Conservation (phyloP, 1,284 basidiomycete genomes). For the Apiotrichum gamsii region DNA sequence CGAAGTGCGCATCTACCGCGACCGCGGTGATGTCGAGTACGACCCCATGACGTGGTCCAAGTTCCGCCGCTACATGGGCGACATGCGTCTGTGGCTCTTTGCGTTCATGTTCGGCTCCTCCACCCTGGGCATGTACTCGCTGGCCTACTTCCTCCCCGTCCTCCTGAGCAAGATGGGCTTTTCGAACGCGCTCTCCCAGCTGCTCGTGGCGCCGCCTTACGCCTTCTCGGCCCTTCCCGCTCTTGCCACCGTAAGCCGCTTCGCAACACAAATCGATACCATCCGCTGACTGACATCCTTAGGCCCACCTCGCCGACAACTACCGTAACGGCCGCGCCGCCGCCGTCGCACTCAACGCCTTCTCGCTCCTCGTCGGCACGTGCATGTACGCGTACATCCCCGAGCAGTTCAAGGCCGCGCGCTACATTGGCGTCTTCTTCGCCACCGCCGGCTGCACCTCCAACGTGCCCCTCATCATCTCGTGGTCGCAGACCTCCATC, state of each 20-base stretch:
- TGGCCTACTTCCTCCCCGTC: slow-evolving; percentile 47
- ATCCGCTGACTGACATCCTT: too few relatives aligned
- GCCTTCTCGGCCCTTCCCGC: slow-evolving; percentile 40
- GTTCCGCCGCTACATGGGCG: slow-evolving; percentile 36
- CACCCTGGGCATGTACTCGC: slow-evolving; percentile 13
- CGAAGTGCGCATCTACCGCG: slow-evolving; percentile 11
- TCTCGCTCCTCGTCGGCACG: slow-evolving; percentile 10
- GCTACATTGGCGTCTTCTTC: slow-evolving; percentile 21
- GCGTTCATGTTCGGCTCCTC: slow-evolving; percentile 44
- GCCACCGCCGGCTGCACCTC: slow-evolving; percentile 33
- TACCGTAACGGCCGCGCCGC: slow-evolving; percentile 3
- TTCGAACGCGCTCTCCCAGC: slow-evolving; percentile 29
- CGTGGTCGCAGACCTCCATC: slow-evolving; percentile 47
- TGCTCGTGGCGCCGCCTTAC: slow-evolving; percentile 48
- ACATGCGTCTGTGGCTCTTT: slow-evolving; percentile 49
- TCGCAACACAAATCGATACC: too few relatives aligned
- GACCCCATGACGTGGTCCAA: slow-evolving; percentile 45
- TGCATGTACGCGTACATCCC: slow-evolving; percentile 16
- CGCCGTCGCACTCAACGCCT: slow-evolving; percentile 11
- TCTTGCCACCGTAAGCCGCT: slow-evolving; percentile 35
- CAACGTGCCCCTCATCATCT: slow-evolving; percentile 36
- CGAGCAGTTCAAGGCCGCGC: slow-evolving; percentile 3
- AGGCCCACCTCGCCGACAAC: slow-evolving; percentile 35
- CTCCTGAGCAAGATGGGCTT: slow-evolving; percentile 48
- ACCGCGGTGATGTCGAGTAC: slow-evolving; percentile 40